phyloP scores from a whole-genome alignment of 169 alveolate genomes.

The Cryptosporidium tyzzeri region DNA sequence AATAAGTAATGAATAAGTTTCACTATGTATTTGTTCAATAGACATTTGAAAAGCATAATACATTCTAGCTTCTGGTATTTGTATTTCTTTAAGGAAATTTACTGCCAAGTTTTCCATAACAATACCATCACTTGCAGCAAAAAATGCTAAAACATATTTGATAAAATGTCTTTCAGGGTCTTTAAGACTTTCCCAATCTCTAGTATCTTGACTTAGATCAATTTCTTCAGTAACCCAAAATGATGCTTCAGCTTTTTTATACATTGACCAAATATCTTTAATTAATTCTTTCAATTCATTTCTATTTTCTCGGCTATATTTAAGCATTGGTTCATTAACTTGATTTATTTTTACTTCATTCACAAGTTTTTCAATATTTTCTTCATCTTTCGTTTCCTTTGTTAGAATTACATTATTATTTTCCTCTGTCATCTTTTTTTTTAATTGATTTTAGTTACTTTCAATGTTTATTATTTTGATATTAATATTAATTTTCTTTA shows the following conservation, averaged over 20 bases:
- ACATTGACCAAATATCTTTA: conserved; percentile 94
- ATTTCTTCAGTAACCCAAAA: conserved; percentile 99
- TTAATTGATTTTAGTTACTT: not conserved
- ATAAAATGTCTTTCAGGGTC: conserved; percentile 94
- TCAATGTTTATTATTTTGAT: not conserved
- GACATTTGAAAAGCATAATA: conserved; percentile 98
- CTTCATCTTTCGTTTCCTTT: not conserved
- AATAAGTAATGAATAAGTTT: conserved; percentile 93
- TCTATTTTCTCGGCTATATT: not conserved
- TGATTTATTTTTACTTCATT: conserved; percentile 16
- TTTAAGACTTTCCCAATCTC: conserved; percentile 94
- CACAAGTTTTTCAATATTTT: conserved; percentile 27
- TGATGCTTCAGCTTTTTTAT: conserved; percentile 97
- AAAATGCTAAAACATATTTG: conserved; percentile 95
- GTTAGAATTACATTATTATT: not conserved
- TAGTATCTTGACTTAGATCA: conserved; percentile 94
- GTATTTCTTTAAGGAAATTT: conserved; percentile 94
- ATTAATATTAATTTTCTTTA: no score
- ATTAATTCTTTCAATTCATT: conserved; percentile 19
- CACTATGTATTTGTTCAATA: conserved; percentile 98
- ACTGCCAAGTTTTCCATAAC: conserved; percentile 97
- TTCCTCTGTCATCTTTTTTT: not conserved
- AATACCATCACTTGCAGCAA: conserved; percentile 99
- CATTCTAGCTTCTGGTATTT: conserved; percentile 96
- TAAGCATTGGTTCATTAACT: conserved; percentile 26